Percentiles rank a stretch among this genome's conserved stretches.
These are phyloP conservation scores for Wallacemonas sp. DNA, from an alignment of 208 protist genomes.

Conservation along the genomic window DNA sequence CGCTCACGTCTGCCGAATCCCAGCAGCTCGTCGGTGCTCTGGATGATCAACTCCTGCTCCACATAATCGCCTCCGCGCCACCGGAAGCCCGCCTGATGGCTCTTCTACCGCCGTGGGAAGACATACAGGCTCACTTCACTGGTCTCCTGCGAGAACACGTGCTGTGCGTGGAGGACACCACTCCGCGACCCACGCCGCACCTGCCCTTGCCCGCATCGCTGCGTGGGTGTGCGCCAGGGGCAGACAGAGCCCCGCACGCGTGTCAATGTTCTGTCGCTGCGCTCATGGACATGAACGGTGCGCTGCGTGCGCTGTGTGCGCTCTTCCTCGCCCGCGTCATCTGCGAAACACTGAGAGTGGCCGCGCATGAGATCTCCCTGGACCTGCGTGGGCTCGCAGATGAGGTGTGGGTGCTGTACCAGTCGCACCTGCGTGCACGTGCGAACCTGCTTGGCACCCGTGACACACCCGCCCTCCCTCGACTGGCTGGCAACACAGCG, in stretches of 20 bases:
- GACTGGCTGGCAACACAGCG: neutral
- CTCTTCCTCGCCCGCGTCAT: conserved; percentile 61
- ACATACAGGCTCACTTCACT: neutral
- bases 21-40: conserved; percentile 25
- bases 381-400: conserved; percentile 31
- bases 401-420: conserved; percentile 67
- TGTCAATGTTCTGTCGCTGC: conserved; percentile 6
- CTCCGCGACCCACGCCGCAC: neutral
- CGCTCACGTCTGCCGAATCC: neutral
- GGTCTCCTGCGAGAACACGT: neutral
- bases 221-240: neutral
- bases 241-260: neutral
- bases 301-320: conserved; percentile 39
- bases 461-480: neutral
- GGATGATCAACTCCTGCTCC: conserved; percentile 19
- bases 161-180: neutral
- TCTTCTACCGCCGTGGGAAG: neutral
- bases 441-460: conserved; percentile 25
- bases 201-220: conserved; percentile 18
- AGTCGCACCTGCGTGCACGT: conserved; percentile 40
- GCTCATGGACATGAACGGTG: conserved; percentile 18
- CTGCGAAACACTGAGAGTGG: conserved; percentile 15
- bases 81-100: neutral
- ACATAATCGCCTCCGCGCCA: conserved; percentile 19
- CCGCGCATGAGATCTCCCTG: conserved; percentile 6